Conservation (phyloP, 768 basidiomycete genomes). For the Russula virescens region DNA sequence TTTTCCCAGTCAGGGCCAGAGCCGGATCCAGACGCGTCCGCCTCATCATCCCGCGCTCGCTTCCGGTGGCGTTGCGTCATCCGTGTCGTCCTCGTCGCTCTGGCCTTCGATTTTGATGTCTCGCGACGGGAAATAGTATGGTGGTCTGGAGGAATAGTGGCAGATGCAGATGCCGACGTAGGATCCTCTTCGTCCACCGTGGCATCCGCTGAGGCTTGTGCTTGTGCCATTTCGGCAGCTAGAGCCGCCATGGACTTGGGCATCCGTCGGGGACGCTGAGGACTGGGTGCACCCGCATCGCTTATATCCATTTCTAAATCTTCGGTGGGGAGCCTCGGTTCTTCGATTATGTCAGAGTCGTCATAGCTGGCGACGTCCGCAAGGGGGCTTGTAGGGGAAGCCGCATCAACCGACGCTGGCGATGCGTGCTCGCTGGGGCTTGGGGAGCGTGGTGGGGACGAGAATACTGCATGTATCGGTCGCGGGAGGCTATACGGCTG, state of each 20-base stretch:
- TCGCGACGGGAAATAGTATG: not conserved
- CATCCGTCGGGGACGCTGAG: constrained; percentile 3
- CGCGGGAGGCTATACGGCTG: constrained; percentile 67
- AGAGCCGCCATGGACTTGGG: constrained; percentile 22
- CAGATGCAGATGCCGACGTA: not conserved
- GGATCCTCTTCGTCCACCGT: not conserved
- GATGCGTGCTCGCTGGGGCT: not conserved
- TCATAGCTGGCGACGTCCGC: too few species aligned
- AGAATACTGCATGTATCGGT: constrained; percentile 34
- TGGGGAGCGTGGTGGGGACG: constrained; percentile 20
- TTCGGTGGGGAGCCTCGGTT: not conserved
- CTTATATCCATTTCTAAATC: not conserved
- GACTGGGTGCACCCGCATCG: not conserved
- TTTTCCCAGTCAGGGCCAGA: not conserved
- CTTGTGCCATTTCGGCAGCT: constrained; percentile 12
- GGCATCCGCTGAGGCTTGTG: constrained; percentile 20
- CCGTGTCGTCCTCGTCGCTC: not conserved
- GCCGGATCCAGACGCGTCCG: not conserved
- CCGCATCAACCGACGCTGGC: constrained; percentile 5
- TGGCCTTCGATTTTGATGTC: not conserved
- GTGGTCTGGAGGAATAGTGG: too few species aligned
- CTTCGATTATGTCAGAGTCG: constrained; percentile 21
- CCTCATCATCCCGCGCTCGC: not conserved
- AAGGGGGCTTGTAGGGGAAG: not conserved
- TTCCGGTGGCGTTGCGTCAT: not conserved